Conservation (phyloP, 2,329 filamentous ascomycete genomes). For the Colletotrichum truncatum region DNA sequence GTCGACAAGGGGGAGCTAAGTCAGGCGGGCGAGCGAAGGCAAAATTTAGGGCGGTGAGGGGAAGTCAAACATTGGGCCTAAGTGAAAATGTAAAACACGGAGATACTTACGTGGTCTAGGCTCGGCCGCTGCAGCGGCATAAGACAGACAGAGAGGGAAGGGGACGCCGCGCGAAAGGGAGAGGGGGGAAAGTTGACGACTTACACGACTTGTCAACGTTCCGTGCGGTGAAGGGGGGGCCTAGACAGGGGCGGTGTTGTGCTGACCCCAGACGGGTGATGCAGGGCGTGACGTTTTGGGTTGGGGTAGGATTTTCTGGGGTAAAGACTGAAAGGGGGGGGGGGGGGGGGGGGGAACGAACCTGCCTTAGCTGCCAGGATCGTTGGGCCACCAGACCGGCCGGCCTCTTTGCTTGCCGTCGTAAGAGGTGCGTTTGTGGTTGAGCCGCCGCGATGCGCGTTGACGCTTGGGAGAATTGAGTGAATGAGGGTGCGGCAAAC, state of each 20-base stretch:
- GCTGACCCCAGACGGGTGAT: not conserved
- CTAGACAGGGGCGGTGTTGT: not conserved
- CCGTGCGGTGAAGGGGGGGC: too few relatives aligned
- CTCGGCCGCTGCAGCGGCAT: too few relatives aligned
- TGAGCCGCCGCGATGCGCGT: not conserved
- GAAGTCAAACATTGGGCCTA: not conserved
- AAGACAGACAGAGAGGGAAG: not conserved
- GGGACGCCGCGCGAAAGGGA: too few relatives aligned
- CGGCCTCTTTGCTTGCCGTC: not conserved
- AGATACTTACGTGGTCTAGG: not conserved
- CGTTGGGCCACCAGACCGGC: not conserved
- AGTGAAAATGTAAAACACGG: not conserved
- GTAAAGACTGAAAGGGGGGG: not conserved
- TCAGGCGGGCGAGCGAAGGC: not conserved
- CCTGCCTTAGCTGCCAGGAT: not conserved
- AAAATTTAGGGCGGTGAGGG: not conserved
- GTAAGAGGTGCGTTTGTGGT: not conserved
- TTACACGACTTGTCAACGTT: too few relatives aligned
- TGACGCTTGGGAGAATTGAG: not conserved
- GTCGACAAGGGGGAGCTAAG: not conserved
- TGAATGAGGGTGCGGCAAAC: not conserved
- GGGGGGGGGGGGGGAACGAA: too few relatives aligned
- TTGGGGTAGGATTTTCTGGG: slow-evolving; percentile 7
- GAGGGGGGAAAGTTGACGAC: too few relatives aligned
- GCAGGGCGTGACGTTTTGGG: not conserved